phyloP scores from a whole-genome alignment of 129 eudicot species.

The Rutidosis leptorrhynchoides region DNA sequence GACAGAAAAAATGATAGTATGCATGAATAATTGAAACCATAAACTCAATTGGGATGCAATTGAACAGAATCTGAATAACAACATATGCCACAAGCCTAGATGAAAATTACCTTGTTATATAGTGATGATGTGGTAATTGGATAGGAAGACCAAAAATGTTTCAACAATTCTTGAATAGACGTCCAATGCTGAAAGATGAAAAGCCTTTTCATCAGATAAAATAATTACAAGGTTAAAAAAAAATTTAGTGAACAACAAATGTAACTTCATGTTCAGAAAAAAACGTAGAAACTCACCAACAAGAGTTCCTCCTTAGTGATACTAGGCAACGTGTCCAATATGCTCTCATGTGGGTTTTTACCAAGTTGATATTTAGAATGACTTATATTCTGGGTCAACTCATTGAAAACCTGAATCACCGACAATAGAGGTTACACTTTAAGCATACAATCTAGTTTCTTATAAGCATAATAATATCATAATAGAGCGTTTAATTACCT shows the following conservation, averaged over 20 bases:
- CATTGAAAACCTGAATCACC: constrained; percentile 57
- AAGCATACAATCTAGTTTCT: not conserved
- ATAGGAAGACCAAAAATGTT: constrained; percentile 98
- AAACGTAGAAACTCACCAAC: constrained; percentile 50
- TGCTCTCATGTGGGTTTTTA: constrained; percentile 74
- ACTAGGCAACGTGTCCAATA: constrained; percentile 78
- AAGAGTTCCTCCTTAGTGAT: constrained; percentile 73
- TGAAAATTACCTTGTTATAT: constrained; percentile 56
- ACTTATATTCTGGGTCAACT: constrained; percentile 72
- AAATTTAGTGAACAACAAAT: constrained; percentile 2
- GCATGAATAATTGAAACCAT: not conserved
- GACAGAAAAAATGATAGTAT: not conserved
- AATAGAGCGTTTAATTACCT: constrained; percentile 41
- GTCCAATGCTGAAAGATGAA: constrained; percentile 75
- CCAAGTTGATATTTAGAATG: constrained; percentile 78
- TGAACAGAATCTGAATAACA: not conserved
- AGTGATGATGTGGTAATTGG: constrained; percentile 82
- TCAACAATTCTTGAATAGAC: constrained; percentile 78
- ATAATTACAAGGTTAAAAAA: not conserved
- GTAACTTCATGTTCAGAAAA: constrained; percentile 9
- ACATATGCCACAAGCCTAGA: not conserved
- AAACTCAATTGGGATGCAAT: not conserved
- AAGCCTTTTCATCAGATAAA: constrained; percentile 13
- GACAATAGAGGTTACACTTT: constrained; percentile 15
- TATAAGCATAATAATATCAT: not conserved